These are phyloP conservation scores for Lactarius vividus DNA, from an alignment of 768 basidiomycete species.

Conservation along the genomic window DNA sequence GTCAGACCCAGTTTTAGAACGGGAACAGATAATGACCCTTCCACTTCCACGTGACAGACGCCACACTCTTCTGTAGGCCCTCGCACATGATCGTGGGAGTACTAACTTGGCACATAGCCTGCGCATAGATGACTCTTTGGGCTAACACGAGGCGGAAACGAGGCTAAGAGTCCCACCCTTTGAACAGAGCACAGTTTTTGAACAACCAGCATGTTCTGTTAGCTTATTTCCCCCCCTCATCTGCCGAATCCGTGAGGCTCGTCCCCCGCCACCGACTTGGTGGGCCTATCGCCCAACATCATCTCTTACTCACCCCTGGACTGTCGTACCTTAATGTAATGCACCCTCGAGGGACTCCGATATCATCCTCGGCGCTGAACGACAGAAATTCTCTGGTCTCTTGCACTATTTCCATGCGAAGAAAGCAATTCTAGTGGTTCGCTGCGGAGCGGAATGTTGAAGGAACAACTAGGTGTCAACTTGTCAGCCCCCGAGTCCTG, in stretches of 20 bases:
- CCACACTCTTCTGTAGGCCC: background rate
- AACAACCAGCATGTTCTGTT: background rate
- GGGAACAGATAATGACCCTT: background rate
- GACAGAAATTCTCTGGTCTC: background rate
- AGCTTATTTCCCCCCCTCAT: background rate
- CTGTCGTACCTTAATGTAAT: slow-evolving; percentile 12
- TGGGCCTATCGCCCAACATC: background rate
- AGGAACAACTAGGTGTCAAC: slow-evolving; percentile 4
- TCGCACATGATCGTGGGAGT: background rate
- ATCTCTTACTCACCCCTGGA: background rate
- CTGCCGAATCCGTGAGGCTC: background rate
- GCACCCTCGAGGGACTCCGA: background rate
- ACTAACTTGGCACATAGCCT: too few species aligned
- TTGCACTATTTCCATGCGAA: background rate
- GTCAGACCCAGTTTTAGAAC: background rate
- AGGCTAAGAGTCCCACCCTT: slow-evolving; percentile 14
- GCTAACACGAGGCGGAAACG: background rate
- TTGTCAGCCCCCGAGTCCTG: background rate
- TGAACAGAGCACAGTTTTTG: background rate
- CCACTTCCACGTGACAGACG: slow-evolving; percentile 4
- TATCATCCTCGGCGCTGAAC: background rate
- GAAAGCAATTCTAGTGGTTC: slow-evolving; percentile 1
- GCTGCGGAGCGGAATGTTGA: background rate
- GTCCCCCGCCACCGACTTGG: background rate
- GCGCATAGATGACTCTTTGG: background rate